Percentiles rank a stretch among this genome's conserved stretches.
phyloP scores from a whole-genome alignment of 1,284 basidiomycete genomes.

The Sporisorium sorghi region DNA sequence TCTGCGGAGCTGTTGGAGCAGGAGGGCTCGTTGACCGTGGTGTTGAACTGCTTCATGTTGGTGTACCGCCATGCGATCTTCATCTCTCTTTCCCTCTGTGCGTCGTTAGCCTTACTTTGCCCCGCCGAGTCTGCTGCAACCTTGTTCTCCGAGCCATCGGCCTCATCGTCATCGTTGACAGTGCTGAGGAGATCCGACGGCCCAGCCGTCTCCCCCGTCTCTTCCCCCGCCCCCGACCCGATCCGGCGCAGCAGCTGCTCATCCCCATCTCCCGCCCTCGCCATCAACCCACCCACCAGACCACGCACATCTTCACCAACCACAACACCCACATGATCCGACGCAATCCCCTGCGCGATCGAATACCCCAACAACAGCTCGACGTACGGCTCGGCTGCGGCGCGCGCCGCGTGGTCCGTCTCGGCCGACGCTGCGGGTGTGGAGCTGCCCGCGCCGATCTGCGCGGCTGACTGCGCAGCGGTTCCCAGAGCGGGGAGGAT shows the following conservation, averaged over 20 bases:
- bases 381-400: conserved; percentile 76
- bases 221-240: background rate
- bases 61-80: conserved; percentile 89
- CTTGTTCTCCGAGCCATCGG: background rate
- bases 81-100: conserved; percentile 43
- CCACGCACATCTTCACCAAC: conserved; percentile 73
- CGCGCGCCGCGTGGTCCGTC: conserved; percentile 38
- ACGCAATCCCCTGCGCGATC: conserved; percentile 83
- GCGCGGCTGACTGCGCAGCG: conserved; percentile 42
- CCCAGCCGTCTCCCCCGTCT: conserved; percentile 7
- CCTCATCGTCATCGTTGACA: conserved; percentile 35
- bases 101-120: background rate
- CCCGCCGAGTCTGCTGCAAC: background rate
- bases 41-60: conserved; percentile 88
- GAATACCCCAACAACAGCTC: conserved; percentile 89
- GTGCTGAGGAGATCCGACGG: conserved; percentile 37
- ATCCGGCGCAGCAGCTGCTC: conserved; percentile 31
- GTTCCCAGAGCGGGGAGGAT: conserved; percentile 72
- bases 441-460: conserved; percentile 74
- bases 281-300: conserved; percentile 62
- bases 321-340: conserved; percentile 78
- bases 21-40: conserved; percentile 74
- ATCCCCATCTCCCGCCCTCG: conserved; percentile 47
- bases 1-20: conserved; percentile 9
- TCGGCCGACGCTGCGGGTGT: conserved; percentile 75